phyloP scores from a whole-genome alignment of 257 asterid genomes.

The Fraxinus quadrangulata region DNA sequence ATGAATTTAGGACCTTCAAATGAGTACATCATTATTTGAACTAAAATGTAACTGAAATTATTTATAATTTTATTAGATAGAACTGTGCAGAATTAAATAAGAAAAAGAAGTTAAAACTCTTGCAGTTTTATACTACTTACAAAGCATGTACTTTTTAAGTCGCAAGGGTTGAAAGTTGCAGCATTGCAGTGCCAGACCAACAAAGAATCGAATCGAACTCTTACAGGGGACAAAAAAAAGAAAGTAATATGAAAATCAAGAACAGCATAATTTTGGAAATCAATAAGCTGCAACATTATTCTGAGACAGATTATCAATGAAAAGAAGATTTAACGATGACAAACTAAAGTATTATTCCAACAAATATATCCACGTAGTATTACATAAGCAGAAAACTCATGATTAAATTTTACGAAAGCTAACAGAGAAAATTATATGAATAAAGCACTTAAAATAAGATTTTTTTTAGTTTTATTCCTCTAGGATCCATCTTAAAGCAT shows the following conservation, averaged over 20 bases:
- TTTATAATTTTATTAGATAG: not conserved
- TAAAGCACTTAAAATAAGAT: conserved; percentile 15
- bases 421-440: not conserved
- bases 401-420: not conserved
- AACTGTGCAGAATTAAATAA: conserved; percentile 25
- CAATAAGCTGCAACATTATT: not conserved
- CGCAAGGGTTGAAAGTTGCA: not conserved
- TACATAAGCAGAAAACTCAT: not conserved
- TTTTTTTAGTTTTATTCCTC: not conserved
- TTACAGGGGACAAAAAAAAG: not conserved
- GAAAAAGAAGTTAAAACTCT: conserved; percentile 1
- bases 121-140: not conserved
- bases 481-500: conserved; percentile 27
- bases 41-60: not conserved
- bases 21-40: conserved; percentile 24
- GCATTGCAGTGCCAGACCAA: not conserved
- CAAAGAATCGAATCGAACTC: not conserved
- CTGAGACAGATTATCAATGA: no score
- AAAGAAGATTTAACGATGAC: not conserved
- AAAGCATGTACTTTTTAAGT: no score
- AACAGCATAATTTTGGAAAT: not conserved
- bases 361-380: not conserved
- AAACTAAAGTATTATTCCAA: conserved; percentile 5
- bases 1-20: conserved; percentile 16
- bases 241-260: not conserved